Conservation (phyloP, 2,329 filamentous ascomycete genomes). For the Colletotrichum acutatum region DNA sequence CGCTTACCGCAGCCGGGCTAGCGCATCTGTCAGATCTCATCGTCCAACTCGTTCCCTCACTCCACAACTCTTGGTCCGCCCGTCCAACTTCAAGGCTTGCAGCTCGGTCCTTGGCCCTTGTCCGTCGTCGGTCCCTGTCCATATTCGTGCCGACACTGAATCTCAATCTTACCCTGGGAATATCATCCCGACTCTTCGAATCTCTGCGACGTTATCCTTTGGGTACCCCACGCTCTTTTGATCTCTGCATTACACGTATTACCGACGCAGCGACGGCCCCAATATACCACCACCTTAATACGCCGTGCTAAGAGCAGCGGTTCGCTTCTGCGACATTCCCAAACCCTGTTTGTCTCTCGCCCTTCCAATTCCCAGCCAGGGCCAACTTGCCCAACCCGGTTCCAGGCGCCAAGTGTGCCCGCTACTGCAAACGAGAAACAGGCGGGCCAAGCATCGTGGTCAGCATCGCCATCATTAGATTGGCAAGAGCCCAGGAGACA, state of each 20-base stretch:
- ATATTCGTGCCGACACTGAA: not conserved
- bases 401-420: constrained; percentile 14
- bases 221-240: constrained; percentile 6
- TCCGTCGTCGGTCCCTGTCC: not conserved
- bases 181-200: constrained; percentile 1
- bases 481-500: constrained; percentile 1
- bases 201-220: constrained; percentile 18
- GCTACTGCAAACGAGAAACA: constrained; percentile 14
- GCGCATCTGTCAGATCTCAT: constrained; percentile 35
- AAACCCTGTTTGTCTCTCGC: constrained; percentile 10
- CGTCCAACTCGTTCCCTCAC: constrained; percentile 17
- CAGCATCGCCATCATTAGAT: constrained; percentile 3
- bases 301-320: constrained; percentile 1
- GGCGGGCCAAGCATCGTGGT: not conserved
- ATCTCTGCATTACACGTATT: not conserved
- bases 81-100: not conserved
- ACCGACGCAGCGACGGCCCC: too few relatives aligned
- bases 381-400: not conserved
- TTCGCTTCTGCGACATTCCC: constrained; percentile 8
- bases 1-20: constrained; percentile 9
- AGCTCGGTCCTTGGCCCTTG: constrained; percentile 1
- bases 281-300: not conserved
- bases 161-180: constrained; percentile 18
- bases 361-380: not conserved
- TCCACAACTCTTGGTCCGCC: not conserved